phyloP scores from a whole-genome alignment of 768 basidiomycete genomes.

The Imleria badia region DNA sequence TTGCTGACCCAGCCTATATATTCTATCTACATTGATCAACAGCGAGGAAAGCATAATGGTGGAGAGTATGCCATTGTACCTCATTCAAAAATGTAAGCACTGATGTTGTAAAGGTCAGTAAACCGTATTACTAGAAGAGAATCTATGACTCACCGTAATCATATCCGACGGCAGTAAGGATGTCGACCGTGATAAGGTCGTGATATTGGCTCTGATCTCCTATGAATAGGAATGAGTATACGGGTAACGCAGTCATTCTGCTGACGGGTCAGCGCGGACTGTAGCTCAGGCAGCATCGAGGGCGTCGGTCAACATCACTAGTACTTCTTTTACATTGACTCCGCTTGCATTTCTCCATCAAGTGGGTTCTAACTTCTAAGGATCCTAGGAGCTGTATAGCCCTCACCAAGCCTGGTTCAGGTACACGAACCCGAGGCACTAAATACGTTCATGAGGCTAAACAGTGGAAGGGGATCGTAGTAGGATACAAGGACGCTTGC shows the following conservation, averaged over 20 bases:
- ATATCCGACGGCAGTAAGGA: background rate
- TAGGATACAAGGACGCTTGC: too few species aligned
- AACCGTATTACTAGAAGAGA: background rate
- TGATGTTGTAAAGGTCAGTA: background rate
- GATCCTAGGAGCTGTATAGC: too few species aligned
- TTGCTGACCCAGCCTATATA: conserved; percentile 1
- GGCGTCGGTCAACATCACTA: too few species aligned
- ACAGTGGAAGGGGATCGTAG: too few species aligned
- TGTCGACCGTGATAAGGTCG: background rate
- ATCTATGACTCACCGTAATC: background rate
- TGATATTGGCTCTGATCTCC: background rate
- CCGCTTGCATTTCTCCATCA: too few species aligned
- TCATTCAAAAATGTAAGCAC: background rate
- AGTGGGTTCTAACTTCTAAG: too few species aligned
- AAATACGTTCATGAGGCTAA: too few species aligned
- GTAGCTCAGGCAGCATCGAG: too few species aligned
- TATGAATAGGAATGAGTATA: background rate
- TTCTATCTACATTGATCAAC: background rate
- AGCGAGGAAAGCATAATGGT: background rate
- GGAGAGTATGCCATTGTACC: background rate
- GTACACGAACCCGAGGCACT: too few species aligned
- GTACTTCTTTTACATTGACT: too few species aligned
- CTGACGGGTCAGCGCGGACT: background rate
- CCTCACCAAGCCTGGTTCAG: too few species aligned
- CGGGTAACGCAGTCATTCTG: background rate